Base-by-base conservation (phyloP, 371 early-diverging fungal species). In the Lichtheimia ramosa region DNA sequence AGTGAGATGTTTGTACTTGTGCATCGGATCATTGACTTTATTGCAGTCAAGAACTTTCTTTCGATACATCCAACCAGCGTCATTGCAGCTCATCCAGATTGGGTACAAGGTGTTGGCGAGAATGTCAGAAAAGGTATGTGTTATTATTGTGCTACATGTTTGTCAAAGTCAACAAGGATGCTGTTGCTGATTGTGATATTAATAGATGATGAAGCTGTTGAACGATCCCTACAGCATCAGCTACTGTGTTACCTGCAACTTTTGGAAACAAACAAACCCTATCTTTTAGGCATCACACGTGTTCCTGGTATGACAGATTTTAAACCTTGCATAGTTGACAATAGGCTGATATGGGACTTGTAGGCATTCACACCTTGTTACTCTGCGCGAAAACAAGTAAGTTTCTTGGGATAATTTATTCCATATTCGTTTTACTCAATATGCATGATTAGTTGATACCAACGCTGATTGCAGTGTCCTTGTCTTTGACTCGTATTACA, bases 221-320 rank as follows among this genome's bases (percentile, higher is more conserved):
- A 71, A 34, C 71, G 78, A 28, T 56, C 71, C 2, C 46, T 75
- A 51, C 51, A 76, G 10, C 73, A 77, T 43, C 79, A 81, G 25
- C 54, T 88, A 3, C 62, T 89, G 7, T 87, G 87, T 52, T 89
- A 86, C 61, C 48, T 84, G 10, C 83, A 84, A 48, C 59, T 89
- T 24, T 53, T 89, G 25, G 85, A 88, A 63, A 89, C 90, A 4
- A 84, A 73, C 49, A 85, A 84, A 55, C 90, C 88, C 2, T 89
- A 82, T 67, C 48, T 89, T 15, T 69, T 84, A 2, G 87, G 87
- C 56, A 76, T 87, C 7, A 69, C 83, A 2, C 68, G 85, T 18
- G 80, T 85, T 13, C 84, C 87, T 51, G 81, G 80, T 73, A 46
- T 46, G 46, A 46, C 21, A 46, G 10, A 46, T 18, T 0, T 16